Conservation (phyloP, 129 eudicot genomes). For the Helianthus tuberosus region DNA sequence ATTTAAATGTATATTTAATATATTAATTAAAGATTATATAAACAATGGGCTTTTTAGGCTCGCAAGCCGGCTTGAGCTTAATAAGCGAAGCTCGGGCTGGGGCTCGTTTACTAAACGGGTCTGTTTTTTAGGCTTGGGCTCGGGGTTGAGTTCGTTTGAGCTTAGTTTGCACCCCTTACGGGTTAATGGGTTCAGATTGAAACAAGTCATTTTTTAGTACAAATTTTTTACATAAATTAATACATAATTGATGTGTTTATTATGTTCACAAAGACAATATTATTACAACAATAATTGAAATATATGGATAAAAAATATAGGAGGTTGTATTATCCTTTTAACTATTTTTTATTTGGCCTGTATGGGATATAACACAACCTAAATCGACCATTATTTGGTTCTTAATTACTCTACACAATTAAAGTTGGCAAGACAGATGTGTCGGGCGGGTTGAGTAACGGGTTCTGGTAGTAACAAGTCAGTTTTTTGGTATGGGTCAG, state of each 20-base stretch:
- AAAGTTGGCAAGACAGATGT: too few relatives aligned
- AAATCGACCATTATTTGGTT: neutral
- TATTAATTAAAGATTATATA: too few relatives aligned
- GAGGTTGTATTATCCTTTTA: neutral
- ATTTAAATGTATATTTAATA: too few relatives aligned
- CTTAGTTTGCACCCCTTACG: too few relatives aligned
- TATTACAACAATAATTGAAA: neutral
- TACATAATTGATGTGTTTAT: neutral
- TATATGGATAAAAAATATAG: neutral
- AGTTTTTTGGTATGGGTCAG: neutral
- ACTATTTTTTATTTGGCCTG: neutral
- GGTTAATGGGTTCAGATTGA: neutral
- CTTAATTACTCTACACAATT: constrained; percentile 31
- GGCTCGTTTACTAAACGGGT: too few relatives aligned
- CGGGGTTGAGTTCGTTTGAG: too few relatives aligned
- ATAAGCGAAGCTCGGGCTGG: too few relatives aligned
- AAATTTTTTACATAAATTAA: neutral
- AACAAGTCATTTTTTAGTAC: neutral
- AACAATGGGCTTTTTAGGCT: too few relatives aligned
- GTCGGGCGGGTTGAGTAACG: too few relatives aligned
- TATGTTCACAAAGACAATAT: neutral
- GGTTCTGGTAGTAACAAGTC: too few relatives aligned
- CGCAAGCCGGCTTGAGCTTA: too few relatives aligned
- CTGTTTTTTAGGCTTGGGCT: too few relatives aligned
- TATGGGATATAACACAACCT: neutral